Conservation (phyloP, 139 green algal genomes). For the Chlamydomonas applanata region DNA sequence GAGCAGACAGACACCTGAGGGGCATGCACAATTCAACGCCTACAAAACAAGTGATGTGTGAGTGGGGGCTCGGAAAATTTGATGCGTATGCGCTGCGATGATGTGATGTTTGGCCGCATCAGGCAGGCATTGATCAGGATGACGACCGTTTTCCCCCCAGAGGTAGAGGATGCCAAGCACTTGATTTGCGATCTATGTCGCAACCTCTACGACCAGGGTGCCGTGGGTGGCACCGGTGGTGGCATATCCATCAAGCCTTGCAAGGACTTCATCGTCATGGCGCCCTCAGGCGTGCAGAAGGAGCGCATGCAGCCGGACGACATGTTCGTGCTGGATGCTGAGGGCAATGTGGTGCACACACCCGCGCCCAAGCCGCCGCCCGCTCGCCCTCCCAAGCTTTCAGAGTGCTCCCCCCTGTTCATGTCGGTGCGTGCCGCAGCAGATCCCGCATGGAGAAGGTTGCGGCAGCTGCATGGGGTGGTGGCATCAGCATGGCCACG, state of each 20-base stretch:
- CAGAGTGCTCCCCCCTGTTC: conserved; percentile 90
- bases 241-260: conserved; percentile 81
- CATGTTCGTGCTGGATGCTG: conserved; percentile 90
- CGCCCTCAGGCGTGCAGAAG: conserved; percentile 91
- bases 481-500: no score
- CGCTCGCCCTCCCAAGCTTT: conserved; percentile 86
- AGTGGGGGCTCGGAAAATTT: no score
- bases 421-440: conserved; percentile 62
- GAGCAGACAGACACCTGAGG: no score
- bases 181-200: conserved; percentile 84
- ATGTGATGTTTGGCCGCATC: background rate
- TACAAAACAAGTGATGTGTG: no score
- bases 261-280: conserved; percentile 75
- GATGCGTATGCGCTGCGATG: no score
- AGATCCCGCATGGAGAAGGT: no score
- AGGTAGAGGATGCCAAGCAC: conserved; percentile 68
- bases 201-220: conserved; percentile 75
- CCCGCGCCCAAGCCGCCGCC: conserved; percentile 65
- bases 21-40: no score
- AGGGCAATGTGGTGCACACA: conserved; percentile 65
- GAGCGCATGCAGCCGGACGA: conserved; percentile 90
- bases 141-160: background rate
- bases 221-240: conserved; percentile 71
- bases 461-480: no score
- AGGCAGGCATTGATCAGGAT: background rate